Percentiles rank a stretch among this genome's conserved stretches.
Conservation (phyloP, 1,139 yeast species). For the Debaryomyces coudertii region DNA sequence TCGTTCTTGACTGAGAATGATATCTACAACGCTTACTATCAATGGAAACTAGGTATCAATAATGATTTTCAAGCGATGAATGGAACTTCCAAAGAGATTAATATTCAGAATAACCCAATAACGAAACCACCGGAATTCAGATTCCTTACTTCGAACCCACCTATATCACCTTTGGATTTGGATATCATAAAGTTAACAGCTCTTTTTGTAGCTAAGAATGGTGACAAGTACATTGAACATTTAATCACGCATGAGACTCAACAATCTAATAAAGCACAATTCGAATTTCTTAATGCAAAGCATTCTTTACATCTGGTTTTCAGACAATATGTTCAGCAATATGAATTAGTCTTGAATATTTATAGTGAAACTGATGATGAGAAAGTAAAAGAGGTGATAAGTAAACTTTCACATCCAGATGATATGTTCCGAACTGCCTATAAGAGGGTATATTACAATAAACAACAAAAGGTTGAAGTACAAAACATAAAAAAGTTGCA, state of each 20-base stretch:
- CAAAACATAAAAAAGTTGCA: slow-evolving; percentile 35
- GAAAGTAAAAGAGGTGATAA: slow-evolving; percentile 8
- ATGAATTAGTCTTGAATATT: slow-evolving; percentile 39
- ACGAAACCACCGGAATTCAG: slow-evolving; percentile 27
- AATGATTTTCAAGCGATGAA: background rate
- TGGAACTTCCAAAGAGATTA: slow-evolving; percentile 4
- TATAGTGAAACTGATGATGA: slow-evolving; percentile 16
- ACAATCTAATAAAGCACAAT: slow-evolving; percentile 52
- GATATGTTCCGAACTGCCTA: slow-evolving; percentile 53
- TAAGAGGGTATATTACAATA: slow-evolving; percentile 59
- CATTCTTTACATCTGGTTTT: slow-evolving; percentile 70
- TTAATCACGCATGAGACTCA: slow-evolving; percentile 41
- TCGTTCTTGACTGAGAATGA: slow-evolving; percentile 59
- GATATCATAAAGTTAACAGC: slow-evolving; percentile 77
- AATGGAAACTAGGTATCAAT: slow-evolving; percentile 32
- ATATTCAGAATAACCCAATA: background rate
- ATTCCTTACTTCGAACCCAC: slow-evolving; percentile 54
- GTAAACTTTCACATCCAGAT: slow-evolving; percentile 23
- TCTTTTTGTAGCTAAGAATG: slow-evolving; percentile 61
- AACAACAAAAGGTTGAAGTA: slow-evolving; percentile 31
- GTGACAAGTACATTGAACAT: slow-evolving; percentile 45
- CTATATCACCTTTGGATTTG: slow-evolving; percentile 64
- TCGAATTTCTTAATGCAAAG: slow-evolving; percentile 62
- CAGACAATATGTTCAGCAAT: slow-evolving; percentile 57
- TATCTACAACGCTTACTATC: slow-evolving; percentile 62